Percentiles rank a stretch among this genome's conserved stretches.
Conservation (phyloP, 352 stramenopile genomes). For the Phytophthora fragariae region DNA sequence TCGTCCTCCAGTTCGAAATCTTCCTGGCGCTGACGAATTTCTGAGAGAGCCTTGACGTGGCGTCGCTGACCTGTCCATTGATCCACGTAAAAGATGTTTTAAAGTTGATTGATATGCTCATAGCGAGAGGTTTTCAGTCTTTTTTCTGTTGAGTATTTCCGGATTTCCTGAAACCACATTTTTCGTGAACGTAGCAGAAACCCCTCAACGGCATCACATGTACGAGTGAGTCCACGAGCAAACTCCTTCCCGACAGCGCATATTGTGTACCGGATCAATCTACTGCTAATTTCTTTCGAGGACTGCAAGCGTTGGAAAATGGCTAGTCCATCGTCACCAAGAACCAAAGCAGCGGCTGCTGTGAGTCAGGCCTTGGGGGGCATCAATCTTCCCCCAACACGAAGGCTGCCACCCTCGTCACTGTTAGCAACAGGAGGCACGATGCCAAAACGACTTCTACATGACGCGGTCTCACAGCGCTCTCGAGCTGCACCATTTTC, state of each 20-base stretch:
- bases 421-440: constrained; percentile 17
- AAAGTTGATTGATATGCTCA: neutral
- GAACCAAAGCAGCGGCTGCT: constrained; percentile 40
- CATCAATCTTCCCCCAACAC: constrained; percentile 24
- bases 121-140: neutral
- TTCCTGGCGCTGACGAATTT: constrained; percentile 19
- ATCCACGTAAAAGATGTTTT: neutral
- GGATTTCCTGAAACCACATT: constrained; percentile 32
- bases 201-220: constrained; percentile 20
- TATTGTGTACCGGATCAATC: constrained; percentile 2
- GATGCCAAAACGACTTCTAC: constrained; percentile 5
- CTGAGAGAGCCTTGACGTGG: neutral
- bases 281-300: neutral
- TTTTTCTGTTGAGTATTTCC: constrained; percentile 25
- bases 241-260: neutral
- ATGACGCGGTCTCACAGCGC: constrained; percentile 9
- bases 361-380: constrained; percentile 52
- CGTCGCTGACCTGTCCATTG: constrained; percentile 19
- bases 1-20: constrained; percentile 2
- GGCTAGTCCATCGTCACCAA: constrained; percentile 17
- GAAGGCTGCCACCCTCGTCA: constrained; percentile 9
- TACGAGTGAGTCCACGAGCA: neutral
- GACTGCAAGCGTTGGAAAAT: constrained; percentile 7
- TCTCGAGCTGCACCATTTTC: constrained; percentile 26
- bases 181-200: constrained; percentile 21